Base-by-base conservation (phyloP, 2,329 filamentous ascomycete species). In the Colletotrichum sp. region DNA sequence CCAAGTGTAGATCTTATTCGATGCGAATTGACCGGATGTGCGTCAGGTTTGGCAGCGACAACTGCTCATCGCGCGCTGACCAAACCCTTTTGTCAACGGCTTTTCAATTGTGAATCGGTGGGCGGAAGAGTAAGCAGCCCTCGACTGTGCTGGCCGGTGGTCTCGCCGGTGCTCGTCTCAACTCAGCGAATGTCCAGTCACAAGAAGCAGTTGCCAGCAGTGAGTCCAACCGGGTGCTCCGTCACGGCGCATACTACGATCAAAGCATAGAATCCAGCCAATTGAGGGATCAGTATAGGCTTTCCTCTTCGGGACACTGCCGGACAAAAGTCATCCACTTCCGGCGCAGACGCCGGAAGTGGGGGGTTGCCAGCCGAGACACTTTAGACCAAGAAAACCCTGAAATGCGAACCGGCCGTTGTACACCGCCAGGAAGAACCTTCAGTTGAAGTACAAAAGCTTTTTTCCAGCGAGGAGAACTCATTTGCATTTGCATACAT, bases 81-180 rank as follows among this genome's bases (percentile, higher is more conserved):
- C n/a, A 52, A 22, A 22, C n/a, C 3, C 44, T 22, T 22, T 22
- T 52, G 11, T 25, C 44, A 52, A 25, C n/a, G 44, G 11, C n/a
- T 22, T 13, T 52, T 52, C n/a, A 8, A 1, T 5, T 52, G 0
- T 25, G 44, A 22, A 8, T 22, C 12, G 12, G 12, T 13, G 44
- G n/a, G 44, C 2, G n/a, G n/a, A 13, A 52, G 44, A n/a, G 11
- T 1, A 22, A 22, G 0, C 6, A 22, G 44, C 16, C 0, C 2
- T 3, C n/a, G 4, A 13, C 44, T n/a, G n/a, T 8, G n/a, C n/a
- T 22, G n/a, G 44, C 2, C 1, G n/a, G 44, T 13, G 12, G 11
- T 52, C 44, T 52, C 44, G 44, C 11, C n/a, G 44, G 44, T 52
- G 6, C n/a, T 52, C 44, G n/a, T 22, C n/a, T 22, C 44, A 13